A percentile compares a stretch with the other conserved stretches of the same genome.
These are phyloP conservation scores for Syncephalastrum contaminatum DNA, from an alignment of 371 early-diverging fungal species.

Conservation along the genomic window DNA sequence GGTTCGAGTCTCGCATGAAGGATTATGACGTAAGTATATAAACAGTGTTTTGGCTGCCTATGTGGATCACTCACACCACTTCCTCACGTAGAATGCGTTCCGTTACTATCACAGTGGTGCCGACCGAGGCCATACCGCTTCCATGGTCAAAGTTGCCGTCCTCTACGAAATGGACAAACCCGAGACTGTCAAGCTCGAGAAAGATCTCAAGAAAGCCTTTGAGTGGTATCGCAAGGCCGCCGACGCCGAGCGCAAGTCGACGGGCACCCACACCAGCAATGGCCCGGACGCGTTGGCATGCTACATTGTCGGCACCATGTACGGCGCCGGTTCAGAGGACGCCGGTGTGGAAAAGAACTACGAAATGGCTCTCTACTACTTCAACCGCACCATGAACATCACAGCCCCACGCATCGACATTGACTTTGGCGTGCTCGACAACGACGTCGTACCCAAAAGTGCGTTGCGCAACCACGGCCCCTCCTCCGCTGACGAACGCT, in stretches of 20 bases:
- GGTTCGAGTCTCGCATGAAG: slow-evolving; percentile 44
- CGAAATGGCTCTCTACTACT: slow-evolving; percentile 39
- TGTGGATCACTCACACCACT: neutral
- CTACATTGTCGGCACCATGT: slow-evolving; percentile 44
- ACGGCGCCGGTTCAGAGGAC: slow-evolving; percentile 42
- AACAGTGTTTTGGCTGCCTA: neutral
- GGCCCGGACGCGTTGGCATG: slow-evolving; percentile 47
- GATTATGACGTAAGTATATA: slow-evolving; percentile 33
- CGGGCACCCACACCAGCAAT: slow-evolving; percentile 22
- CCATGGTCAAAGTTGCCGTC: slow-evolving; percentile 48
- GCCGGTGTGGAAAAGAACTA: slow-evolving; percentile 47
- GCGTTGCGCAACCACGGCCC: slow-evolving; percentile 40
- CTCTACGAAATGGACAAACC: slow-evolving; percentile 32
- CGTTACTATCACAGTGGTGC: slow-evolving; percentile 39
- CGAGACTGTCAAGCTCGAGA: slow-evolving; percentile 11
- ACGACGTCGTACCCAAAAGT: slow-evolving; percentile 29
- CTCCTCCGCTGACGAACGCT: slow-evolving; percentile 41
- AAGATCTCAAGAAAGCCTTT: slow-evolving; percentile 42
- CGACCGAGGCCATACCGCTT: slow-evolving; percentile 43
- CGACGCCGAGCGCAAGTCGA: slow-evolving; percentile 28
- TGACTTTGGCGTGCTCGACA: slow-evolving; percentile 35
- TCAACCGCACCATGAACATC: slow-evolving; percentile 47
- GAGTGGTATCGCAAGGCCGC: slow-evolving; percentile 49
- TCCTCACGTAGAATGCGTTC: slow-evolving; percentile 33
- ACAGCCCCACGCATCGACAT: slow-evolving; percentile 45